Conservation (phyloP, 1,284 basidiomycete genomes). For the Ceratobasidium sp. region DNA sequence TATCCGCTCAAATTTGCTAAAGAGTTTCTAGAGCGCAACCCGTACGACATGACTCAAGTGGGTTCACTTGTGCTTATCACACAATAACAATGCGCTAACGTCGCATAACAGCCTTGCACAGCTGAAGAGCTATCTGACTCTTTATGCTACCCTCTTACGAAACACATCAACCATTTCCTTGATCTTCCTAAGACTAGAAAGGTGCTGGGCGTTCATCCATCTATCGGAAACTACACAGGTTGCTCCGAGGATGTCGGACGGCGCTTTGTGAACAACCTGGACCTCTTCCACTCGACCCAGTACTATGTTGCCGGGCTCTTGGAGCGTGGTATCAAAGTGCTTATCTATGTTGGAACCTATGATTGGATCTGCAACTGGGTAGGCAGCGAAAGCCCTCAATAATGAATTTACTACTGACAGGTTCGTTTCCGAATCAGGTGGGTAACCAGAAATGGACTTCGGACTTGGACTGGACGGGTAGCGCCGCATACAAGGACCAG, state of each 20-base stretch:
- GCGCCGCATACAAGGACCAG: conserved; percentile 55
- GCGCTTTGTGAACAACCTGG: conserved; percentile 49
- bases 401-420: not conserved
- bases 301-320: conserved; percentile 61
- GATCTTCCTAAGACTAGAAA: conserved; percentile 59
- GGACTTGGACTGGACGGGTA: conserved; percentile 58
- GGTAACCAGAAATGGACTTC: conserved; percentile 60
- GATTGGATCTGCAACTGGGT: conserved; percentile 37
- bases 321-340: conserved; percentile 72
- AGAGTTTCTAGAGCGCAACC: conserved; percentile 10
- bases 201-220: conserved; percentile 57
- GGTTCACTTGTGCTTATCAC: not conserved
- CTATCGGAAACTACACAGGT: conserved; percentile 53
- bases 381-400: not conserved
- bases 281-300: conserved; percentile 35
- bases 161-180: conserved; percentile 59
- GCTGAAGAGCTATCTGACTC: conserved; percentile 16
- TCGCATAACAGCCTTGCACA: conserved; percentile 21
- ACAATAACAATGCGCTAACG: not conserved
- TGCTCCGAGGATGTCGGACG: conserved; percentile 54
- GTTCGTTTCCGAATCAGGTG: conserved; percentile 43
- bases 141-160: conserved; percentile 59
- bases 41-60: conserved; percentile 35
- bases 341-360: conserved; percentile 77
- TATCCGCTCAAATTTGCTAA: not conserved